Base-by-base conservation (phyloP, 2,329 filamentous ascomycete species). In the Metarhizium anisopliae region DNA sequence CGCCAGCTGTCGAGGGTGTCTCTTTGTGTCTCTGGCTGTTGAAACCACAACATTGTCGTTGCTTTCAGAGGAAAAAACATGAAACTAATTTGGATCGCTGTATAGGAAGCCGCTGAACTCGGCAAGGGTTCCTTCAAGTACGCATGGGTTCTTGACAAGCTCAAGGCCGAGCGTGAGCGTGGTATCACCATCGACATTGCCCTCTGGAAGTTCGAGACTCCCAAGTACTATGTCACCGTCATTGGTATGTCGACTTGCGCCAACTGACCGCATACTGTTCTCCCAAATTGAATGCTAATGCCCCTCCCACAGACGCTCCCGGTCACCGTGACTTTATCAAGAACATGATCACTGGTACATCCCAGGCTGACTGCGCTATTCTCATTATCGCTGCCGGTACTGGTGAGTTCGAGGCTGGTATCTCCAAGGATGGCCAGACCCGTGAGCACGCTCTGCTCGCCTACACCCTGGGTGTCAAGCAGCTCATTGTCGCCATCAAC, bases 301-400 rank as follows among this genome's bases (percentile, higher is more conserved):
- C 6, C 45, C 4, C 20, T 6, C 0, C 1, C 16, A 10, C 66
- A 88, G 90, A 99, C 74, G 94, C 94, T 78, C 94, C 94, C 73
- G 94, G 94, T 81, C 94, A 99, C 82, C 93, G 94, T 94, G 94
- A 99, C 77, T 99, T 97, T 86, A 97, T 99, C 90, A 99, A 99
- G 93, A 99, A 97, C 92, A 99, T 99, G 94, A 99, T 99, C 80
- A 97, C 94, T 88, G 94, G 94, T 92, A 97, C 94, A 75, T 99
- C 94, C 79, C 94, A 97, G 89, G 94, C 94, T 71, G 94, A 99
- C 76, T 97, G 94, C 82, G 94, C 94, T 74, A 90, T 99, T 78
- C 92, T 99, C 84, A 97, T 99, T 83, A 99, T 99, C 81, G 94
- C 93, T 72, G 91, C 94, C 74, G 94, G 94, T 85, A 96, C 91